Percentiles rank a stretch among this genome's conserved stretches.
Evolutionary conservation across 768 basidiomycete species (phyloP).

Genomic region (Lentinula lateritia): DNA sequence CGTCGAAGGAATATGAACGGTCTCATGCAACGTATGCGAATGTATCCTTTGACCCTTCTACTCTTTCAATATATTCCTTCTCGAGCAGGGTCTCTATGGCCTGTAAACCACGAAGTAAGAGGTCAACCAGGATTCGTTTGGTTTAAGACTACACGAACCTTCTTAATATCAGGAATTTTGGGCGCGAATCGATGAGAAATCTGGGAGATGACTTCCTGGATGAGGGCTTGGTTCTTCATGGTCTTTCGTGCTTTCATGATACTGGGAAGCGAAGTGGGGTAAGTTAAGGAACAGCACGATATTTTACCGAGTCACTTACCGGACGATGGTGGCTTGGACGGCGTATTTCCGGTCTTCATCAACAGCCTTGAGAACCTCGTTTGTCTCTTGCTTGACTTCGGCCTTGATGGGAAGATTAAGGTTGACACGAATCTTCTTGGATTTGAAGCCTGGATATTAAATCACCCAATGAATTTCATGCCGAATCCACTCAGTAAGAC

Average conservation of each 20-base stretch:
- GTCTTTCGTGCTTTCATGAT: slow-evolving; percentile 96
- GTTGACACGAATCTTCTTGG: slow-evolving; percentile 90
- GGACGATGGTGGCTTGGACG: slow-evolving; percentile 91
- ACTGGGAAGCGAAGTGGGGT: slow-evolving; percentile 27
- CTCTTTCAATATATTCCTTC: slow-evolving; percentile 96
- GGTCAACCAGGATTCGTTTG: not conserved
- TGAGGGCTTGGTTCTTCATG: slow-evolving; percentile 89
- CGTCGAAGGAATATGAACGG: slow-evolving; percentile 3
- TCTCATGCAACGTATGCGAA: slow-evolving; percentile 71
- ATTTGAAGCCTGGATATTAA: slow-evolving; percentile 64
- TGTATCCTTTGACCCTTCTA: slow-evolving; percentile 86
- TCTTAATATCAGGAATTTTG: slow-evolving; percentile 95
- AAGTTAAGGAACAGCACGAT: not conserved
- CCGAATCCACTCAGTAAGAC: no score
- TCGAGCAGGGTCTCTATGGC: slow-evolving; percentile 90
- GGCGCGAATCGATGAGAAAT: slow-evolving; percentile 86
- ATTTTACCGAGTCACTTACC: slow-evolving; percentile 29
- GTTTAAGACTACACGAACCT: slow-evolving; percentile 42
- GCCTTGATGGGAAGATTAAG: slow-evolving; percentile 91
- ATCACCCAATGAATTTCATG: not conserved
- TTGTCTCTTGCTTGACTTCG: slow-evolving; percentile 87
- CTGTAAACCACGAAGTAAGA: slow-evolving; percentile 28
- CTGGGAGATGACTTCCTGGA: slow-evolving; percentile 87
- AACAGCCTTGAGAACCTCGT: slow-evolving; percentile 88
- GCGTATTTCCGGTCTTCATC: slow-evolving; percentile 97